Percentiles rank a stretch among this genome's conserved stretches.
Evolutionary conservation across 495 filamentous ascomycete species (phyloP).

Genomic region (Astrothelium subdiscretum): DNA sequence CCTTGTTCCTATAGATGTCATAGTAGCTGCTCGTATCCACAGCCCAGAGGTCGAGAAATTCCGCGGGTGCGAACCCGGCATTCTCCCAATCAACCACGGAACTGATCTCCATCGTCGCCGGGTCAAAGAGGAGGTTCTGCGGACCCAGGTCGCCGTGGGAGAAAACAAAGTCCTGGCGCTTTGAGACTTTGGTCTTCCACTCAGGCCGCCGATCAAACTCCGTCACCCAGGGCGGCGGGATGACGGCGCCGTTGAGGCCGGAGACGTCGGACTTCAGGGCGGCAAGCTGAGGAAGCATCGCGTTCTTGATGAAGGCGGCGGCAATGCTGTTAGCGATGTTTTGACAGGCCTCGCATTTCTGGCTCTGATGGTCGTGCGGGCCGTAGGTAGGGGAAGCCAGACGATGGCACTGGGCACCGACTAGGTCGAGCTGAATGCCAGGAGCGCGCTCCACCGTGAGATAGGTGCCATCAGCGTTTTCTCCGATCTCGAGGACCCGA

Average conservation of each 20-base stretch:
- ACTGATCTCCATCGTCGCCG: neutral
- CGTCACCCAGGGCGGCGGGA: conserved; percentile 1
- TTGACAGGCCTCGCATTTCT: neutral
- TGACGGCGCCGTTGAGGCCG: conserved; percentile 2
- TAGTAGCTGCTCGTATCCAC: neutral
- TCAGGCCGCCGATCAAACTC: neutral
- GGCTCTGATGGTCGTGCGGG: neutral
- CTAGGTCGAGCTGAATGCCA: neutral
- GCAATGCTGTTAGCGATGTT: neutral
- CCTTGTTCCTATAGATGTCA: neutral
- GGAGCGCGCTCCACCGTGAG: neutral
- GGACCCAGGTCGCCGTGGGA: conserved; percentile 4
- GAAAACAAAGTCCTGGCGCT: neutral
- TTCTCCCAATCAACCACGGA: neutral
- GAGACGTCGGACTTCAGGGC: neutral
- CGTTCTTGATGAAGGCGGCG: neutral
- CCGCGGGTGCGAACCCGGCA: neutral
- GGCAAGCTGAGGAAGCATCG: neutral
- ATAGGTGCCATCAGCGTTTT: neutral
- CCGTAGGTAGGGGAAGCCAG: too few species aligned
- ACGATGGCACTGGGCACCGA: neutral
- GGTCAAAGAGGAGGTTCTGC: neutral
- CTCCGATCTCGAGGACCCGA: neutral
- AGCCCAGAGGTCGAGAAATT: neutral
- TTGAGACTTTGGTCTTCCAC: neutral